A percentile compares a stretch with the other conserved stretches of the same genome.
phyloP scores from a whole-genome alignment of 2,329 filamentous ascomycete species.

The Hirsutella thompsonii region DNA sequence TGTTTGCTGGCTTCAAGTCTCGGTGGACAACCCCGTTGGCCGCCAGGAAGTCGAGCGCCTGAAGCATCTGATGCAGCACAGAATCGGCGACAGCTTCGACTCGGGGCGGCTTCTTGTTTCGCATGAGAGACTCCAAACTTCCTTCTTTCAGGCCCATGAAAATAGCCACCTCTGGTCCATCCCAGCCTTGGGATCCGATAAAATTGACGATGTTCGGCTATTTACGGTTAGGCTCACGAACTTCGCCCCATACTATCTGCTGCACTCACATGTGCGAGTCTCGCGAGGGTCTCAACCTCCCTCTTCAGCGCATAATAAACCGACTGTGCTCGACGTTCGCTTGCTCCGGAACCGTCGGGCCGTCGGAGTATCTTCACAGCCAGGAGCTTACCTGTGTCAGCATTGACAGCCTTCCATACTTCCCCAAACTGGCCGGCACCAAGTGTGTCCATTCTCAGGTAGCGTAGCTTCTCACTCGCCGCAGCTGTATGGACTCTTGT shows the following conservation, averaged over 20 bases:
- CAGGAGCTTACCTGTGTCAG: not conserved
- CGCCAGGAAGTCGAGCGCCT: slow-evolving; percentile 9
- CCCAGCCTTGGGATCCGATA: slow-evolving; percentile 2
- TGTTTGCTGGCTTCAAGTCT: slow-evolving; percentile 12
- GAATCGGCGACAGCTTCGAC: not conserved
- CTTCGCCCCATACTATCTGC: not conserved
- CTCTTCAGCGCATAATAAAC: not conserved
- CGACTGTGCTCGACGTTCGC: too few relatives aligned
- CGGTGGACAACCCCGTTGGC: slow-evolving; percentile 8
- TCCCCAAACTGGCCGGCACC: not conserved
- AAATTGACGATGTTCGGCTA: slow-evolving; percentile 4
- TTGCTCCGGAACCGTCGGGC: too few relatives aligned
- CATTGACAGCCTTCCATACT: not conserved
- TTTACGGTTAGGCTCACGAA: not conserved
- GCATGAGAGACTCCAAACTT: not conserved
- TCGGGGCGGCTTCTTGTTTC: not conserved
- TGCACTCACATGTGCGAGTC: not conserved
- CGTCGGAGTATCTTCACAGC: not conserved
- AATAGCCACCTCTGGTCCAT: slow-evolving; percentile 2
- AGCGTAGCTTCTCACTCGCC: not conserved
- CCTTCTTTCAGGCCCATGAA: slow-evolving; percentile 8
- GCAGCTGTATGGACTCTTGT: not conserved
- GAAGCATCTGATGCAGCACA: slow-evolving; percentile 9
- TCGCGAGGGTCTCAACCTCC: not conserved
- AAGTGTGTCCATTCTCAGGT: not conserved